Evolutionary conservation across 306 rosid species (phyloP), one percentile per base, ranked within the genome.

Genomic region (Trichosanthes cucumerina): DNA sequence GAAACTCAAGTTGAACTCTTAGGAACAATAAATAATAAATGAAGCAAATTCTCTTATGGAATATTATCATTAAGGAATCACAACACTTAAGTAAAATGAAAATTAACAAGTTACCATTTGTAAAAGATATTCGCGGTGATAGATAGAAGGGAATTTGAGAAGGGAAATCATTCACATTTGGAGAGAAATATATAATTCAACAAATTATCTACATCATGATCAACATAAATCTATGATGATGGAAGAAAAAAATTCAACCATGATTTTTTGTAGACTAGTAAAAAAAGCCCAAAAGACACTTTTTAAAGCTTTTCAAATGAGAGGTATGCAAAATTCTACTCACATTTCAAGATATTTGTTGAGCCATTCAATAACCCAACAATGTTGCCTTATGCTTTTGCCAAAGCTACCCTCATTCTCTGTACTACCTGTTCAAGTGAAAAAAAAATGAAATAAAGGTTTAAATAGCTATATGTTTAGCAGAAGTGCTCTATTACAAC

Each of bases 121-220:
- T 28, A 28, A 28, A 28, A 28, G 33, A 28, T 28, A 28, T 28
- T 28, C 33, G 2, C 33, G 2, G 33, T 62, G 33, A 28, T 28
- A 28, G 15, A 54, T 34, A 39, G 33, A 81, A 75, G 53, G 44
- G 0, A 52, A 52, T 3, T 50, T 31, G n/a, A 19, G 81, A 60
- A 79, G 79, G 58, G 80, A 53, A 80, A 78, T 75, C 33, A 43
- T 85, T 76, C 74, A 95, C 98, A 96, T 96, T 83, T 96, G 98
- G 79, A 96, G 84, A 64, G 97, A 92, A 53, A 87, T 83, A 31
- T 96, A 96, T 80, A 89, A 82, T 84, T 96, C 99, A 70, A 97
- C 99, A 80, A 96, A 83, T 87, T 96, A 98, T 88, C 97, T 91
- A 98, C 98, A 89, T 96, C 97, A 52, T 93, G 93, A 83, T 93